Conservation (phyloP, 495 filamentous ascomycete species). For the Daldinia loculata region DNA sequence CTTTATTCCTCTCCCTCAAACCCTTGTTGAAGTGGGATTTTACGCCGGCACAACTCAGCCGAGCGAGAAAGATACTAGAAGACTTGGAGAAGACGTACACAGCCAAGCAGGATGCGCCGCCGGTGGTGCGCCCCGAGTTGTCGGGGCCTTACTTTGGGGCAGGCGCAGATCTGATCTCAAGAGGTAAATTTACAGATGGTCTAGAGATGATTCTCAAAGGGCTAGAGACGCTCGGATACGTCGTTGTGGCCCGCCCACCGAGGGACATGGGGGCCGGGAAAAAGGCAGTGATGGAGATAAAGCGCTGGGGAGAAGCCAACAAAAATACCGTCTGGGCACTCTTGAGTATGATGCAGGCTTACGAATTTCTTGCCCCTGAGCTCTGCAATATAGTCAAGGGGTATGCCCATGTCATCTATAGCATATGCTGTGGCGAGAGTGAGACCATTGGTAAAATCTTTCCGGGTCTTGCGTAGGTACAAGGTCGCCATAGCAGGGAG, state of each 20-base stretch:
- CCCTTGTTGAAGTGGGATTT: not conserved
- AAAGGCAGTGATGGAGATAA: conserved; percentile 43
- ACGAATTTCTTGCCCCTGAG: conserved; percentile 42
- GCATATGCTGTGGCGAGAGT: conserved; percentile 54
- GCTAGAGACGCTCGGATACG: conserved; percentile 54
- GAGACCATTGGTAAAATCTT: conserved; percentile 49
- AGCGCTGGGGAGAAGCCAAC: conserved; percentile 53
- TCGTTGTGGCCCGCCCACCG: conserved; percentile 48
- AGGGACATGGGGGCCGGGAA: conserved; percentile 1
- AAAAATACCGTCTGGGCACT: conserved; percentile 48
- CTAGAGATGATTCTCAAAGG: conserved; percentile 44
- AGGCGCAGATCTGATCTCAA: conserved; percentile 30
- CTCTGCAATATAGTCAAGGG: conserved; percentile 43
- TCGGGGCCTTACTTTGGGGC: conserved; percentile 44
- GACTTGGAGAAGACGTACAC: conserved; percentile 48
- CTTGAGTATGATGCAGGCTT: conserved; percentile 48
- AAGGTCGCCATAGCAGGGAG: not conserved
- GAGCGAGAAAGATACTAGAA: conserved; percentile 36
- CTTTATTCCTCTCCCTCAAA: not conserved
- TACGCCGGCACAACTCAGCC: conserved; percentile 9
- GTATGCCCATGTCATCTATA: conserved; percentile 52
- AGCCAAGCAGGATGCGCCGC: conserved; percentile 42
- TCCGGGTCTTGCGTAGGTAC: conserved; percentile 15
- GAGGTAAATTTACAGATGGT: conserved; percentile 28
- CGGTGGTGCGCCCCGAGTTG: conserved; percentile 48